These are phyloP conservation scores for Beta macrorhiza DNA, from an alignment of 179 eudicot species.

Conservation along the genomic window DNA sequence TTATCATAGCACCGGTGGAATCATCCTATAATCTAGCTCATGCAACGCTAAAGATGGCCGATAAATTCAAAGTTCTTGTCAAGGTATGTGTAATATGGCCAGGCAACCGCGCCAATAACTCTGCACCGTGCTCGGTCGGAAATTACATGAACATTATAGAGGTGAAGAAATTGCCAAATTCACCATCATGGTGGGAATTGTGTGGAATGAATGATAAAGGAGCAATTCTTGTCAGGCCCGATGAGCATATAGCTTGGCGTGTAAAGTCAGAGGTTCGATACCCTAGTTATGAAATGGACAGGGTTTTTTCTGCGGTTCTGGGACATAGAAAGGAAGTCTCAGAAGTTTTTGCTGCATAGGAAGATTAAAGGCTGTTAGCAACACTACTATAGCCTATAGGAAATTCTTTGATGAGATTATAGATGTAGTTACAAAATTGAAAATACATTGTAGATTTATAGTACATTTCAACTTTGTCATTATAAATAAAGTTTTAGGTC, in stretches of 20 bases:
- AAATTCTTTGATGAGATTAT: neutral
- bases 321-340: constrained; percentile 20
- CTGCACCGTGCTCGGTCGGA: constrained; percentile 38
- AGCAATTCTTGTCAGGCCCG: constrained; percentile 88
- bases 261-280: constrained; percentile 43
- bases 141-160: constrained; percentile 53
- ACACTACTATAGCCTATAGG: neutral
- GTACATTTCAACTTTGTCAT: no score
- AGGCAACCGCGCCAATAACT: constrained; percentile 24
- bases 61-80: constrained; percentile 45
- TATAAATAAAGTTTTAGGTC: neutral
- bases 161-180: constrained; percentile 37
- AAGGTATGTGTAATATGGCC: constrained; percentile 85
- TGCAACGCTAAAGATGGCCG: constrained; percentile 57
- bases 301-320: constrained; percentile 52
- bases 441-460: neutral
- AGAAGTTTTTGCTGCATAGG: neutral
- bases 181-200: constrained; percentile 82
- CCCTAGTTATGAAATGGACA: constrained; percentile 48
- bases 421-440: neutral
- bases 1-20: constrained; percentile 67
- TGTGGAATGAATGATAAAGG: constrained; percentile 74
- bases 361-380: neutral
- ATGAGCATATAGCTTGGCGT: constrained; percentile 92
- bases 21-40: constrained; percentile 68